Evolutionary conservation across 495 filamentous ascomycete species (phyloP), one percentile per base, ranked within the genome.

Genomic region (Friedmanniomyces simplex): DNA sequence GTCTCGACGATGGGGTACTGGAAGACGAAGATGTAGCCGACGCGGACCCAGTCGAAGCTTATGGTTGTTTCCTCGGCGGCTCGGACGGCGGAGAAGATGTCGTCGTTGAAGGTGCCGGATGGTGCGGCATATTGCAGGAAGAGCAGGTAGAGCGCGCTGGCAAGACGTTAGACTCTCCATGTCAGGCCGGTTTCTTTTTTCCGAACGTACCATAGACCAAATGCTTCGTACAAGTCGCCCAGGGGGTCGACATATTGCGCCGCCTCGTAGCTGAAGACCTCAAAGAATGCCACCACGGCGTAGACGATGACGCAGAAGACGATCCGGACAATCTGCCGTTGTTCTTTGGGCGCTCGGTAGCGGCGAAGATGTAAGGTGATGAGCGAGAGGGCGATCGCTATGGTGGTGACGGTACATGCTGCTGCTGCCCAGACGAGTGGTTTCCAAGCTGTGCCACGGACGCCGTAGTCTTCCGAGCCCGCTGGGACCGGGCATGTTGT

Each of bases 311-410:
- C 50, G 25, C 50, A 46, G 50, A 54, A 54, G 21, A 48, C 26
- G 50, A 59, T 59, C 42, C 57, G 50, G 26, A 59, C 54, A 37
- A 59, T 54, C 51, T 59, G 57, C 18, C 57, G 50, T 37, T 59
- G 57, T 54, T 59, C 57, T 26, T 59, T 59, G 5, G 57, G 57
- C 4, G 50, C 50, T 10, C 57, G 49, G 42, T 59, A 59, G 14
- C 57, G 50, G 14, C 41, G 37, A 16, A 59, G 51, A 50, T 59
- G 57, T 24, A 54, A 39, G 22, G 39, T 37, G 57, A 59, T 54
- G 6, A 59, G 32, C 2, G 50, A 46, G 26, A 59, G 18, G 16
- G 50, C 39, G n/a, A 50, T 48, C 18, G 21, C 20, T 12, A 28
- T 34, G 25, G 51, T 54, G 6, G 24, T 25, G n/a, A 36, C 24